Conservation (phyloP, 345 rosid genomes). For the Litchi chinensis region DNA sequence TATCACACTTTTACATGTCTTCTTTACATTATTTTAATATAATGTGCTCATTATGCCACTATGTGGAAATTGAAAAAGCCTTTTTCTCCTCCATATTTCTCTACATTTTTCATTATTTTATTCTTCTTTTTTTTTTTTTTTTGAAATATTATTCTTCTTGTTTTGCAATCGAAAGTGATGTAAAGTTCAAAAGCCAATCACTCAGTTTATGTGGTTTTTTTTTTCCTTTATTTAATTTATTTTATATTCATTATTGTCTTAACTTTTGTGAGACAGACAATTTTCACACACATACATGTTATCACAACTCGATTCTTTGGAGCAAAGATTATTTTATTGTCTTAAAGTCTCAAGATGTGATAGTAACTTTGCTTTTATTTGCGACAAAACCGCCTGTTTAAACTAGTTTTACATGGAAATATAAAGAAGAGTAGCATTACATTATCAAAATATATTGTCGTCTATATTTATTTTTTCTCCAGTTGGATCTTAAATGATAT, state of each 20-base stretch:
- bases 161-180: neutral
- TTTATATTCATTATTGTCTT: neutral
- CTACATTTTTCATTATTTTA: slow-evolving; percentile 20
- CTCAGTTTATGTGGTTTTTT: neutral
- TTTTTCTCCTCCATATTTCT: slow-evolving; percentile 23
- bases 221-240: neutral
- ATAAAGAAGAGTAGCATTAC: too few relatives aligned
- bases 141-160: neutral
- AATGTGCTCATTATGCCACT: slow-evolving; percentile 33
- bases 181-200: neutral
- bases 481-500: too few relatives aligned
- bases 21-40: slow-evolving; percentile 20
- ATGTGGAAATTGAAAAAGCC: slow-evolving; percentile 31
- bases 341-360: neutral
- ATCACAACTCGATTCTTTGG: neutral
- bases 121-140: neutral
- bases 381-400: neutral
- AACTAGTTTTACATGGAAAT: too few relatives aligned
- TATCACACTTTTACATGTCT: slow-evolving; percentile 29
- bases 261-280: neutral
- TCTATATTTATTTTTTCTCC: too few relatives aligned
- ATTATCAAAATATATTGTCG: too few relatives aligned
- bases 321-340: neutral
- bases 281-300: neutral
- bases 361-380: neutral